A percentile compares a stretch with the other conserved stretches of the same genome.
These are phyloP conservation scores for Rhodotorula glutinis DNA, from an alignment of 1,284 basidiomycete species.

Conservation along the genomic window DNA sequence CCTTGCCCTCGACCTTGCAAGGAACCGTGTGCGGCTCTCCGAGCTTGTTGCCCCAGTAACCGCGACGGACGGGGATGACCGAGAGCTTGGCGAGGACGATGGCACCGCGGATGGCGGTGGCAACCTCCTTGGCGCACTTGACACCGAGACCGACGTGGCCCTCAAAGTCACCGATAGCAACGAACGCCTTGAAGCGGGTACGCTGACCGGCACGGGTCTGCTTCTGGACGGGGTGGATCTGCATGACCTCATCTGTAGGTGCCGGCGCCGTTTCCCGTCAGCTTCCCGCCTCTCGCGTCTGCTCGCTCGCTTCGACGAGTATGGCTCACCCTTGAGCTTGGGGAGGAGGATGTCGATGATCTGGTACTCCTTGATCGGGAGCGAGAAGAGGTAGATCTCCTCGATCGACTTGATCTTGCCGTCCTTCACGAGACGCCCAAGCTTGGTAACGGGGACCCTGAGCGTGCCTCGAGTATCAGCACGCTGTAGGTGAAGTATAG, in stretches of 20 bases:
- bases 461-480: neutral
- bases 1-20: slow-evolving; percentile 96
- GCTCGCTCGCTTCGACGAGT: neutral
- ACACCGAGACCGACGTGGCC: slow-evolving; percentile 99
- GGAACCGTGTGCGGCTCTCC: slow-evolving; percentile 99
- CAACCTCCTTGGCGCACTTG: slow-evolving; percentile 99
- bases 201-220: slow-evolving; percentile 99
- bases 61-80: slow-evolving; percentile 92
- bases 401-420: slow-evolving; percentile 99
- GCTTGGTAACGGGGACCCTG: slow-evolving; percentile 97
- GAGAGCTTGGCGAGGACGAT: slow-evolving; percentile 96
- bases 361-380: slow-evolving; percentile 97
- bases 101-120: slow-evolving; percentile 97
- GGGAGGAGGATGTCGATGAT: slow-evolving; percentile 97
- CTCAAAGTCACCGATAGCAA: slow-evolving; percentile 97
- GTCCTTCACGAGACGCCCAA: slow-evolving; percentile 98
- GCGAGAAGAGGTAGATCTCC: slow-evolving; percentile 99
- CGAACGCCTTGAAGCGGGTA: slow-evolving; percentile 99
- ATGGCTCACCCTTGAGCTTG: slow-evolving; percentile 71
- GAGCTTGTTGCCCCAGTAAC: slow-evolving; percentile 92
- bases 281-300: neutral
- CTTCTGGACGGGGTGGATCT: slow-evolving; percentile 99
- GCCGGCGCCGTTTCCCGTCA: neutral
- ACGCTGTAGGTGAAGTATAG: neutral
- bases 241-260: slow-evolving; percentile 85